These are phyloP conservation scores for Hypoxylon rickii DNA, from an alignment of 495 filamentous ascomycete species.

Conservation along the genomic window DNA sequence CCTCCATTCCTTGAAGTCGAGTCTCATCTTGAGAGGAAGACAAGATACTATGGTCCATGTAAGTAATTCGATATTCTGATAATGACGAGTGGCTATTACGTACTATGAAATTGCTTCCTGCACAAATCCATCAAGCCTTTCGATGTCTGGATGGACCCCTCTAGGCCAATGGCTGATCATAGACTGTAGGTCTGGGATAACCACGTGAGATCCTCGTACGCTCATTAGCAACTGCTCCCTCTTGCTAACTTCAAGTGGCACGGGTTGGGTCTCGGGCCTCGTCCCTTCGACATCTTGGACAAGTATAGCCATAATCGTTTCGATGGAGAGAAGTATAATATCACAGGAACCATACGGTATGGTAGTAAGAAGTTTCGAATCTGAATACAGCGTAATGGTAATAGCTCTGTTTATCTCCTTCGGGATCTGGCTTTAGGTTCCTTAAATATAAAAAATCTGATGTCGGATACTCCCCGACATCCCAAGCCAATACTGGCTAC, in stretches of 20 bases:
- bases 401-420: neutral
- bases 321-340: neutral
- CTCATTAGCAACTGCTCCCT: slow-evolving; percentile 4
- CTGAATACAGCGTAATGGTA: neutral
- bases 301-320: slow-evolving; percentile 1
- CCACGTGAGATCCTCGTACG: slow-evolving; percentile 11
- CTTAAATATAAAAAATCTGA: neutral
- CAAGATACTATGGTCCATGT: neutral
- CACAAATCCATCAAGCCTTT: slow-evolving; percentile 9
- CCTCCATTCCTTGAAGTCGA: slow-evolving; percentile 1
- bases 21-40: neutral
- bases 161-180: slow-evolving; percentile 21
- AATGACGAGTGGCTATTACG: neutral
- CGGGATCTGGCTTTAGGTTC: neutral
- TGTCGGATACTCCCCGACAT: neutral
- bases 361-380: neutral
- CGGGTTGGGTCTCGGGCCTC: neutral
- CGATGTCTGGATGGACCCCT: slow-evolving; percentile 2
- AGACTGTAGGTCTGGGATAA: slow-evolving; percentile 16
- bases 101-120: slow-evolving; percentile 8
- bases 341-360: neutral
- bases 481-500: neutral
- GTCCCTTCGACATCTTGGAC: neutral
- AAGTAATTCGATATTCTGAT: neutral
- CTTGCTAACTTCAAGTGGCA: neutral